Evolutionary conservation across 2,329 filamentous ascomycete species (phyloP), one percentile per base, ranked within the genome.

Genomic region (Sordariomycetes sp.): DNA sequence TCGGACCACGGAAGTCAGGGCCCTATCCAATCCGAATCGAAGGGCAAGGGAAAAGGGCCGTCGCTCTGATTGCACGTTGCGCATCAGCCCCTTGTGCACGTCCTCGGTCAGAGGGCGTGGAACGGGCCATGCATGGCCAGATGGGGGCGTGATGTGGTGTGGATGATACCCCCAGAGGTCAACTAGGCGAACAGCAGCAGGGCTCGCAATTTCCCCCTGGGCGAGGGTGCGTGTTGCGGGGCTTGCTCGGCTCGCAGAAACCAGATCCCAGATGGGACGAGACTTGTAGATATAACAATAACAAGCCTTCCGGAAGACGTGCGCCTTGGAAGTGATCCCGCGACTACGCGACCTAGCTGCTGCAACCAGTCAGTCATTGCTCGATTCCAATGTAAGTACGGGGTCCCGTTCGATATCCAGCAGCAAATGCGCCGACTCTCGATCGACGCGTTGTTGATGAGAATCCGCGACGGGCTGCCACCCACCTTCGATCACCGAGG

Each of bases 11-110:
- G 36, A 45, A 48, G 24, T n/a, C 54, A 45, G 39, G 39, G 39
- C 39, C n/a, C 17, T n/a, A 45, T 45, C n/a, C 17, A 45, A 45
- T 45, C 39, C 39, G 39, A 45, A 45, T 45, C 39, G n/a, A n/a
- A 45, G 39, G n/a, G 39, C 39, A 55, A 35, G 42, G 53, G 20
- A 54, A 36, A 54, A 53, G n/a, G n/a, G 52, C 22, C 52, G 52
- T n/a, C 20, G 36, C 54, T 55, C 35, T 45, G 36, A 45, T 55
- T 55, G 39, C 54, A 20, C 32, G 54, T 55, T 55, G 50, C 54
- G 50, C 54, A 55, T 55, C 54, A 55, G 15, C 22, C 53, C 54
- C 54, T 36, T 24, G 42, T 55, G 54, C 36, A 45, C 54, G 25
- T 48, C 42, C 25, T 45, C 24, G 24, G 54, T 48, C 39, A 22